Evolutionary conservation across 1,284 basidiomycete genomes (phyloP).

Genomic region (Amylostereum areolatum): DNA sequence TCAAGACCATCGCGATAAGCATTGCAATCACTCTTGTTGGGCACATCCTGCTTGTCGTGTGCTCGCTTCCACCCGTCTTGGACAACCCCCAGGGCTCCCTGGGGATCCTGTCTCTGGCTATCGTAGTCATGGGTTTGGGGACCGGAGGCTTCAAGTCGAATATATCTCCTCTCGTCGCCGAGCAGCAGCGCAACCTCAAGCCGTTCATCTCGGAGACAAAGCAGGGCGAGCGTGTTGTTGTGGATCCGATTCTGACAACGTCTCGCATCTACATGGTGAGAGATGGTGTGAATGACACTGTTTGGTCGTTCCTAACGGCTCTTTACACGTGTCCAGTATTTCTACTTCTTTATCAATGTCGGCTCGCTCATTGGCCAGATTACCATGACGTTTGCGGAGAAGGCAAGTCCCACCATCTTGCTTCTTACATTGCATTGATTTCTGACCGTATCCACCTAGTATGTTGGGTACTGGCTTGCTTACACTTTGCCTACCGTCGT

Average conservation of each 20-base stretch:
- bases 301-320: background rate
- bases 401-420: constrained; percentile 30
- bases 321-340: constrained; percentile 57
- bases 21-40: constrained; percentile 55
- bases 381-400: constrained; percentile 68
- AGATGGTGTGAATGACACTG: constrained; percentile 3
- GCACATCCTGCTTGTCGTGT: constrained; percentile 71
- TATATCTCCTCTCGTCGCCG: constrained; percentile 74
- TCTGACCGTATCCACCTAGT: constrained; percentile 27
- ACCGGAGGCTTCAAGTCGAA: constrained; percentile 83
- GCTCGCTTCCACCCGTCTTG: constrained; percentile 68
- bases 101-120: constrained; percentile 58
- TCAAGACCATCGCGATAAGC: constrained; percentile 63
- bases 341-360: constrained; percentile 76
- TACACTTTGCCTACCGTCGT: constrained; percentile 64
- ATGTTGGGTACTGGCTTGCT: constrained; percentile 68
- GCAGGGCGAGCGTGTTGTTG: constrained; percentile 72
- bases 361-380: constrained; percentile 71
- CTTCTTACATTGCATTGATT: too few species aligned
- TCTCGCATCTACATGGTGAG: constrained; percentile 69
- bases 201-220: constrained; percentile 72
- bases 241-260: constrained; percentile 73
- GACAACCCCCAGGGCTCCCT: constrained; percentile 48
- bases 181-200: constrained; percentile 77
- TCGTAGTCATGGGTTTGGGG: constrained; percentile 61